Conservation (phyloP, 2,329 filamentous ascomycete genomes). For the Drechslerella stenobrocha region DNA sequence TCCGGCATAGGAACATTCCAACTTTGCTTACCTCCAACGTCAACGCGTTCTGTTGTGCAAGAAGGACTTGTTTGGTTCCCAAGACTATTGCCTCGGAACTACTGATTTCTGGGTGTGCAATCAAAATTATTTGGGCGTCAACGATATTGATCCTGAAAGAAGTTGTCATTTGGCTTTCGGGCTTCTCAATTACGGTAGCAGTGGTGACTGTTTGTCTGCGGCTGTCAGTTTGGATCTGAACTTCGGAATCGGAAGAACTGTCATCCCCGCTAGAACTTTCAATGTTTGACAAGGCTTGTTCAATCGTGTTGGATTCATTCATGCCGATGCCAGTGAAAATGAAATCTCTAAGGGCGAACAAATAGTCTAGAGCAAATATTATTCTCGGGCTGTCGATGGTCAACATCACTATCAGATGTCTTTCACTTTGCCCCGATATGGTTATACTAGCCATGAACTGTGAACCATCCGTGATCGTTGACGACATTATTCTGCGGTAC, state of each 20-base stretch:
- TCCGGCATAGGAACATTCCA: constrained; percentile 97
- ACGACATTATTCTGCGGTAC: constrained; percentile 96
- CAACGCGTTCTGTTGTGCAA: constrained; percentile 90
- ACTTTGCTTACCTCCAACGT: constrained; percentile 92
- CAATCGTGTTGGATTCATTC: constrained; percentile 58
- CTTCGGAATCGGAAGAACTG: constrained; percentile 24
- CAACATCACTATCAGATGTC: constrained; percentile 82
- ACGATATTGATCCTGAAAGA: constrained; percentile 92
- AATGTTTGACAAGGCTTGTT: constrained; percentile 51
- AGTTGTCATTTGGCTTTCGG: constrained; percentile 64
- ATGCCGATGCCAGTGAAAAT: constrained; percentile 70
- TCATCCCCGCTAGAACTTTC: constrained; percentile 64
- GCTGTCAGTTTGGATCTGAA: constrained; percentile 2
- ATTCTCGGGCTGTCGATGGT: constrained; percentile 92
- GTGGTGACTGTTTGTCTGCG: not conserved
- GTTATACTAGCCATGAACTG: constrained; percentile 98
- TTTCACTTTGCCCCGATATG: constrained; percentile 81
- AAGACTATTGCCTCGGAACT: constrained; percentile 96
- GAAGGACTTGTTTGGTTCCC: constrained; percentile 86
- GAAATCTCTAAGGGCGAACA: constrained; percentile 86
- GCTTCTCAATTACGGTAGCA: not conserved
- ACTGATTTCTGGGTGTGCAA: constrained; percentile 86
- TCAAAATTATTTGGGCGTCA: constrained; percentile 92
- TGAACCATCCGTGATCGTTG: constrained; percentile 90
- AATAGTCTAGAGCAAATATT: constrained; percentile 93